Evolutionary conservation across 768 basidiomycete species (phyloP).

Genomic region (Dacryopinax spathularia): DNA sequence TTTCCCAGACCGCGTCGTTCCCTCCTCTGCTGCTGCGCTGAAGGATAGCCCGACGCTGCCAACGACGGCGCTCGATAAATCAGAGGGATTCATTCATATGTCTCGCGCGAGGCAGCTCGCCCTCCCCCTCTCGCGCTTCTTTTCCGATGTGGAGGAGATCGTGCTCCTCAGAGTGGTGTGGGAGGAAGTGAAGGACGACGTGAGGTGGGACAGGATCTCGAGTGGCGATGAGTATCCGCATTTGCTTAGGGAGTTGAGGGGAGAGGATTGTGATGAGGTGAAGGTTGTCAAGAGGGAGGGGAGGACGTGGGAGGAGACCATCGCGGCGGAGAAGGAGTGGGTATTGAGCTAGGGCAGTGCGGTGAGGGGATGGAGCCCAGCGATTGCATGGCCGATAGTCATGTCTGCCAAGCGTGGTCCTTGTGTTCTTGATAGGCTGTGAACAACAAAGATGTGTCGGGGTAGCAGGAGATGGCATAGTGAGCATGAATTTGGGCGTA

Average conservation of each 20-base stretch:
- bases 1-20: background rate
- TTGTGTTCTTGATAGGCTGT: too few relatives aligned
- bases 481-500: too few relatives aligned
- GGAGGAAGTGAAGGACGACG: background rate
- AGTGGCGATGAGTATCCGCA: conserved; percentile 2
- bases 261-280: background rate
- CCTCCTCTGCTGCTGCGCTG: background rate
- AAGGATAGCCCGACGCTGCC: background rate
- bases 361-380: background rate
- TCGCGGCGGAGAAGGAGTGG: background rate
- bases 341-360: background rate
- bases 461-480: too few relatives aligned
- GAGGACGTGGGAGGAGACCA: background rate
- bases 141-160: background rate
- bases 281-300: background rate
- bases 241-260: background rate
- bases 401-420: too few relatives aligned
- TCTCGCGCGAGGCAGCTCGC: background rate
- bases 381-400: too few relatives aligned
- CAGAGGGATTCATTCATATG: background rate
- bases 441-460: too few relatives aligned
- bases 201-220: background rate
- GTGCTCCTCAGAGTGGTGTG: background rate
- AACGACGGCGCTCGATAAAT: background rate
- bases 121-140: background rate